These are phyloP conservation scores for Rutstroemia sp. DNA, from an alignment of 2,329 filamentous ascomycete genomes.

Conservation along the genomic window DNA sequence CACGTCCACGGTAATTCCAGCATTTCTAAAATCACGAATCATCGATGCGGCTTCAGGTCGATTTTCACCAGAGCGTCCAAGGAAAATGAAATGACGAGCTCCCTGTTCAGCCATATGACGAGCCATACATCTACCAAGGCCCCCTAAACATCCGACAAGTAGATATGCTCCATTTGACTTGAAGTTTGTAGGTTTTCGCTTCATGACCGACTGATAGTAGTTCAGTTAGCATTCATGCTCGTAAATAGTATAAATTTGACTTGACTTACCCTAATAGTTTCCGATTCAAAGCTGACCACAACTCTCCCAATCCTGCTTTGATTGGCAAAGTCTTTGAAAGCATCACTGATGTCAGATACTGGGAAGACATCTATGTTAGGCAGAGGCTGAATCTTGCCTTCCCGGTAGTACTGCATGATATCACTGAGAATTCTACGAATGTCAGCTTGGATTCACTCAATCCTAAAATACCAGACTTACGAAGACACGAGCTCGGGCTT, in stretches of 20 bases:
- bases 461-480: background rate
- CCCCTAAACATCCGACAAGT: constrained; percentile 15
- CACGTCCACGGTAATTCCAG: background rate
- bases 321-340: background rate
- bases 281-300: background rate
- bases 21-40: background rate
- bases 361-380: background rate
- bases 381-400: background rate
- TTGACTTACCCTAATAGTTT: background rate
- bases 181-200: constrained; percentile 3
- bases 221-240: background rate
- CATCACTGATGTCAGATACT: background rate
- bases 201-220: background rate
- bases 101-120: constrained; percentile 10
- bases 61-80: constrained; percentile 4
- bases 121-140: constrained; percentile 14
- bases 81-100: constrained; percentile 3
- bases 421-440: background rate
- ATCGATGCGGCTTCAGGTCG: constrained; percentile 1
- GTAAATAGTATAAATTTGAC: background rate
- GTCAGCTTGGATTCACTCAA: background rate
- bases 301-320: constrained; percentile 2
- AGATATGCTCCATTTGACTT: constrained; percentile 8
- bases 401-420: background rate
- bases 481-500: background rate